phyloP scores from a whole-genome alignment of 805 yeast species.

The Tetrapisispora nanseiensis region DNA sequence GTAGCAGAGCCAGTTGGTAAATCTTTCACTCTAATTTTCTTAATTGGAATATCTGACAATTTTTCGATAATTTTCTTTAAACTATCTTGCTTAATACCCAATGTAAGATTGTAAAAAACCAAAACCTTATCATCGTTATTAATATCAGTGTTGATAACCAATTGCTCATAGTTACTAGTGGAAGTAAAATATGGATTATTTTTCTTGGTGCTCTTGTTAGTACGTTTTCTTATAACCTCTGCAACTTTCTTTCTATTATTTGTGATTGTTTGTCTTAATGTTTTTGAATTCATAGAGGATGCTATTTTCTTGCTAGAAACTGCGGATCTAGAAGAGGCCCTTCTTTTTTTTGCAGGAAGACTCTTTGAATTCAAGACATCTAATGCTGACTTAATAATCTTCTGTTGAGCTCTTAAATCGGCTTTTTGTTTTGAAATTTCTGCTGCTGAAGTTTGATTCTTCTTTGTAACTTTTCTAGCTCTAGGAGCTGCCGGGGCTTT shows the following conservation, averaged over 20 bases:
- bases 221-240: not conserved
- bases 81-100: slow-evolving; percentile 22
- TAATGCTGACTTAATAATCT: not conserved
- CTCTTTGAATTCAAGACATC: not conserved
- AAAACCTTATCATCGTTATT: slow-evolving; percentile 10
- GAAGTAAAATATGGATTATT: not conserved
- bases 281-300: not conserved
- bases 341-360: not conserved
- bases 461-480: not conserved
- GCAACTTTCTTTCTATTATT: not conserved
- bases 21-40: slow-evolving; percentile 26
- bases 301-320: not conserved
- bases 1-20: slow-evolving; percentile 32
- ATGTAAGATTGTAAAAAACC: slow-evolving; percentile 17
- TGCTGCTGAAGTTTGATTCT: not conserved
- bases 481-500: slow-evolving; percentile 1
- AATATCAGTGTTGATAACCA: slow-evolving; percentile 18
- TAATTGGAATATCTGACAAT: slow-evolving; percentile 13
- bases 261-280: not conserved
- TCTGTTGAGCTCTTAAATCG: not conserved
- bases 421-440: not conserved
- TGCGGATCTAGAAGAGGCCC: not conserved
- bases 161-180: slow-evolving; percentile 5
- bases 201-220: not conserved
- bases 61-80: slow-evolving; percentile 18